These are phyloP conservation scores for Emergomyces pasteurianus DNA, from an alignment of 2,329 filamentous ascomycete genomes.

Conservation along the genomic window DNA sequence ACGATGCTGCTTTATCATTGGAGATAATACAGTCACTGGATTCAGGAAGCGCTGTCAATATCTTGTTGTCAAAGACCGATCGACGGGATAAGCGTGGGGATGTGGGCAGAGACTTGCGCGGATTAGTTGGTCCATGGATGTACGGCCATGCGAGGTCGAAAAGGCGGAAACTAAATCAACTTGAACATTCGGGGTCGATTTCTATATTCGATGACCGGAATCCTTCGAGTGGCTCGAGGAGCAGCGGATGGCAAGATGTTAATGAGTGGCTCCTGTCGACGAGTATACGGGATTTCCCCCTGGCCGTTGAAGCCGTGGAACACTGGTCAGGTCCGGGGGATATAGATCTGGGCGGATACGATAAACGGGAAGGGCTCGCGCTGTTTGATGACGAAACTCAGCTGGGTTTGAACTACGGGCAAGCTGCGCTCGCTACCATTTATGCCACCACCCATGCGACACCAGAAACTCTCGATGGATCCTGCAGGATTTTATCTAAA, in stretches of 20 bases:
- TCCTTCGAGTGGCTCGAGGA: conserved; percentile 7
- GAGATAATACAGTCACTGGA: conserved; percentile 42
- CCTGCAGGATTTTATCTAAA: conserved; percentile 39
- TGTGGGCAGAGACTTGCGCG: conserved; percentile 43
- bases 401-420: conserved; percentile 38
- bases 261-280: conserved; percentile 48
- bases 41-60: conserved; percentile 40
- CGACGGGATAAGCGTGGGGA: conserved; percentile 24
- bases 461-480: conserved; percentile 33
- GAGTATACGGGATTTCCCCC: conserved; percentile 38
- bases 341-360: conserved; percentile 46
- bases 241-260: conserved; percentile 43
- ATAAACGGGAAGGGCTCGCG: conserved; percentile 26
- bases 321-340: conserved; percentile 51
- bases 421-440: conserved; percentile 47
- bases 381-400: conserved; percentile 32
- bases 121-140: conserved; percentile 52
- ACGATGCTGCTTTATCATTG: conserved; percentile 34
- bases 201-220: conserved; percentile 9
- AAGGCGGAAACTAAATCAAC: conserved; percentile 36
- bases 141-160: conserved; percentile 46
- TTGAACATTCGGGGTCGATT: conserved; percentile 18
- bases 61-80: conserved; percentile 38
- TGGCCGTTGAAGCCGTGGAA: conserved; percentile 39
- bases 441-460: conserved; percentile 41